Conservation (phyloP, 225 moss, liverwort and hornwort species). For the Sphagnum tenellum region DNA sequence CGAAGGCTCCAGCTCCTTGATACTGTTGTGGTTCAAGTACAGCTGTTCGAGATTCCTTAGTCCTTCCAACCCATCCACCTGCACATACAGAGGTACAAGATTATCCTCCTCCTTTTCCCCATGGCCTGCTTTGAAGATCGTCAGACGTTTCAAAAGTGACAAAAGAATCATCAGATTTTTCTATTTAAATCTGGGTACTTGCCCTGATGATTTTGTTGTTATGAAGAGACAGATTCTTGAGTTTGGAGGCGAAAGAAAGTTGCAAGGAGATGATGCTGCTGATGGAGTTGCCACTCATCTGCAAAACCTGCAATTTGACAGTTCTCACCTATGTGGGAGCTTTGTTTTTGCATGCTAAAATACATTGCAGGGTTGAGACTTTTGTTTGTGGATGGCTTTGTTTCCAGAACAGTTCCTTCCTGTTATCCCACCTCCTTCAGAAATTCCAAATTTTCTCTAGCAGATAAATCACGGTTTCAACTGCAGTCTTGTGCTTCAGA, state of each 20-base stretch:
- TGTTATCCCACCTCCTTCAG: no score
- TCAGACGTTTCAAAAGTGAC: no score
- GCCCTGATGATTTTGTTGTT: conserved; percentile 81
- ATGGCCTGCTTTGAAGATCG: neutral
- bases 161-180: no score
- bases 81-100: conserved; percentile 3
- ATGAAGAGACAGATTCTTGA: conserved; percentile 68
- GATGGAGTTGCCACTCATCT: conserved; percentile 75
- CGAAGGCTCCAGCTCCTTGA: conserved; percentile 69
- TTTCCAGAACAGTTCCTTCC: no score
- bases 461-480: no score
- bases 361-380: no score
- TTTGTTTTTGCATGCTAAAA: no score
- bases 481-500: no score
- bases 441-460: no score
- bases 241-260: conserved; percentile 47
- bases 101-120: no score
- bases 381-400: no score
- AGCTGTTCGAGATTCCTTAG: conserved; percentile 56
- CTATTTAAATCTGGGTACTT: neutral
- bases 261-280: conserved; percentile 66
- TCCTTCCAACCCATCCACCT: conserved; percentile 88
- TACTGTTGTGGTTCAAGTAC: conserved; percentile 70
- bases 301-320: conserved; percentile 41
- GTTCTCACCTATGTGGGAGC: no score